Conservation (phyloP, 352 stramenopile species). For the Achlya hypogyna region DNA sequence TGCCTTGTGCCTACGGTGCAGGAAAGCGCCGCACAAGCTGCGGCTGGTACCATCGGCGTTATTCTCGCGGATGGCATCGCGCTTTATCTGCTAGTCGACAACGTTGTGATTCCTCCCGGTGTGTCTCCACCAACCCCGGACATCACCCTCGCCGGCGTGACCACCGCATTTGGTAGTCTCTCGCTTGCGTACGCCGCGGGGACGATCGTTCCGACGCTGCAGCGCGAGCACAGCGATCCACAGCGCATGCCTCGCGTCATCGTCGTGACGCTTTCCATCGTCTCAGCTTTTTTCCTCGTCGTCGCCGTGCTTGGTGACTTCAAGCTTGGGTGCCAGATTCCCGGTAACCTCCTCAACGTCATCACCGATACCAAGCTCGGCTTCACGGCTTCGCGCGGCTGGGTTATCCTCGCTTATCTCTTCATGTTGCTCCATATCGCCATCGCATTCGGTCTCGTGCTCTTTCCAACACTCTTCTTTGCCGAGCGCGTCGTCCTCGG, state of each 20-base stretch:
- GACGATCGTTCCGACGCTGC: conserved; percentile 16
- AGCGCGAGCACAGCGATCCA: conserved; percentile 16
- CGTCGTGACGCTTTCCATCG: conserved; percentile 2
- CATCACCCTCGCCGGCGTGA: conserved; percentile 5
- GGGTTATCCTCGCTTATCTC: conserved; percentile 34
- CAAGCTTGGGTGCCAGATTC: conserved; percentile 18
- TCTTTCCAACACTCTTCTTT: conserved; percentile 50
- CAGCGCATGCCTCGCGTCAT: conserved; percentile 19
- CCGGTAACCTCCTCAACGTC: conserved; percentile 61
- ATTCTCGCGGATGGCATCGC: conserved; percentile 17
- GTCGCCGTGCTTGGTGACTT: conserved; percentile 45
- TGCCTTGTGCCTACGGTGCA: conserved; percentile 20
- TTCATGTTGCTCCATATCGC: conserved; percentile 47
- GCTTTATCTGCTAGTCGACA: conserved; percentile 8
- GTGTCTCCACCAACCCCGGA: conserved; percentile 8
- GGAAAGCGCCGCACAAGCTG: conserved; percentile 10
- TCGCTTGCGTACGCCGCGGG: conserved; percentile 19
- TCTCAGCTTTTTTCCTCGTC: conserved; percentile 23
- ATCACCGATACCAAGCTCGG: conserved; percentile 30
- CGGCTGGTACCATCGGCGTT: conserved; percentile 15
- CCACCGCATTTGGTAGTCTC: conserved; percentile 12
- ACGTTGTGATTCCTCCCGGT: conserved; percentile 2
- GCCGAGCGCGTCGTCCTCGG: conserved; percentile 42
- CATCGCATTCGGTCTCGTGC: conserved; percentile 44
- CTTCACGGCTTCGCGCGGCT: conserved; percentile 34